These are phyloP conservation scores for Rhynchospora breviuscula DNA, from an alignment of 176 grass and related monocot species.

Conservation along the genomic window DNA sequence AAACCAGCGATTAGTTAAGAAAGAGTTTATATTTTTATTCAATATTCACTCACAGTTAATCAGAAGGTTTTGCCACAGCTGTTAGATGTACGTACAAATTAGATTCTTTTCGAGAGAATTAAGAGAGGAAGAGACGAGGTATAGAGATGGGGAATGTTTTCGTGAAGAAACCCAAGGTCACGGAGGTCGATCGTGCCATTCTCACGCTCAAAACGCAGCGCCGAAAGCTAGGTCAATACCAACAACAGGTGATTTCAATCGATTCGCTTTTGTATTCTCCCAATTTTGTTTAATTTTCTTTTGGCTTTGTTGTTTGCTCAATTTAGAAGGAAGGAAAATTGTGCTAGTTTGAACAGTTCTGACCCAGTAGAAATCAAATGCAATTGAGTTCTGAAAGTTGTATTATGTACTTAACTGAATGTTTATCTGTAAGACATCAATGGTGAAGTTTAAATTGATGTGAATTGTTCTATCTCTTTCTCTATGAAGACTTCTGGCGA, in stretches of 20 bases:
- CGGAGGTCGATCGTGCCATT: constrained; percentile 94
- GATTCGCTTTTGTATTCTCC: neutral
- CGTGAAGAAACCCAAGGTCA: constrained; percentile 98
- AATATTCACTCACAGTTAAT: neutral
- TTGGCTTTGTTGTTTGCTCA: neutral
- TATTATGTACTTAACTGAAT: neutral
- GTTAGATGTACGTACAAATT: neutral
- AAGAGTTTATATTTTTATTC: neutral
- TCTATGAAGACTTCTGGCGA: too few species aligned
- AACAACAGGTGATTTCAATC: constrained; percentile 56
- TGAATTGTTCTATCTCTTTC: neutral
- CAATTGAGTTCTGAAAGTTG: neutral
- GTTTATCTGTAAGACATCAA: neutral
- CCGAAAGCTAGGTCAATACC: constrained; percentile 87
- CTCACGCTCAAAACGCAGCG: constrained; percentile 93
- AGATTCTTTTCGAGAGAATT: neutral
- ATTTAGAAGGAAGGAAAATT: neutral
- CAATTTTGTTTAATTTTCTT: neutral
- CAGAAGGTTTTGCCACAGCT: neutral
- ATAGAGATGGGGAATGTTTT: constrained; percentile 85
- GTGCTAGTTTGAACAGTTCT: neutral
- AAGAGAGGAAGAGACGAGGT: neutral
- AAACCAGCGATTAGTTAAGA: neutral
- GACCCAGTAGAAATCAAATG: neutral
- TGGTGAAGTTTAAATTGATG: neutral